Evolutionary conservation across 2,329 filamentous ascomycete species (phyloP), one percentile per base, ranked within the genome.

Genomic region (Botryotinia globosa): DNA sequence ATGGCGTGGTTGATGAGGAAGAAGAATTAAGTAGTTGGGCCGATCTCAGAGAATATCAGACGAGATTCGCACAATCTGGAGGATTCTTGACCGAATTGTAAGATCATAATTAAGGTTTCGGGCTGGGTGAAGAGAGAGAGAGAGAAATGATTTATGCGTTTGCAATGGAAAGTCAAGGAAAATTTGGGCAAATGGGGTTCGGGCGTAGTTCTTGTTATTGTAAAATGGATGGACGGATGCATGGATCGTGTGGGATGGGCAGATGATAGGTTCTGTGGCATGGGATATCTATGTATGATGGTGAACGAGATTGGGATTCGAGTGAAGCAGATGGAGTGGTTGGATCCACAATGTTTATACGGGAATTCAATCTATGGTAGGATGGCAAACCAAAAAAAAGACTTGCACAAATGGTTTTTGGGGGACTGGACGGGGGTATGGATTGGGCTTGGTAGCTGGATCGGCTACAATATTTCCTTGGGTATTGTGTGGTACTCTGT

Each of bases 21-120:
- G 88, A 91, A 69, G 93, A 96, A 81, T 82, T 96, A 76, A 85
- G 88, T 32, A 86, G 89, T 73, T 97, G 94, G 94, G 91, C 92
- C 0, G 92, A 92, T 80, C 82, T 97, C 75, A 87, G 92, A 73
- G 91, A 95, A 69, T 92, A 92, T 76, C 94, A 97, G 81, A 82
- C 90, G 74, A 89, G 90, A 72, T 93, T 94, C 79, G 87, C 89
- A 14, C 87, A 90, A 71, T 87, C 87, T 51, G 91, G 90, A 2
- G 91, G 89, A 2, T 86, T 89, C 67, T 62, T 77, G 58, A 73
- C 64, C 45, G 66, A 73, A 51, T 37, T 73, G 58, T 72, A 67
- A 69, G 25, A 63, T 44, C 59, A 61, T 16, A 16, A 18, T 29
- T 29, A 18, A 56, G 37, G 8, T 42, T 67, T 25, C n/a, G 25